These are phyloP conservation scores for Yamadazyma epiphylla DNA, from an alignment of 1,139 yeast species.

Conservation along the genomic window DNA sequence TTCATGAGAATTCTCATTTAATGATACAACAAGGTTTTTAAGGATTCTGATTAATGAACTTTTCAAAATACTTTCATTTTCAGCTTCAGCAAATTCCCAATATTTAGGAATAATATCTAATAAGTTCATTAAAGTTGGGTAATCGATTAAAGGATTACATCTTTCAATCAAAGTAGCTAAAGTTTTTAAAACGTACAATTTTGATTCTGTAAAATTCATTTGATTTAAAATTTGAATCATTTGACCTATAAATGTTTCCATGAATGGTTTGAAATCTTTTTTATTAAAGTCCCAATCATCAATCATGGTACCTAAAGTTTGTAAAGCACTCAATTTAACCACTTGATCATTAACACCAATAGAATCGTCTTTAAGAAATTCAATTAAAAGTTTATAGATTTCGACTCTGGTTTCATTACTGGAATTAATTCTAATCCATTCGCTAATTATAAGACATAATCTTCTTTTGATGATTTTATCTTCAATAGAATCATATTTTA, in stretches of 20 bases:
- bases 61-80: slow-evolving; percentile 64
- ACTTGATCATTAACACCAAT: slow-evolving; percentile 59
- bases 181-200: slow-evolving; percentile 64
- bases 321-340: slow-evolving; percentile 72
- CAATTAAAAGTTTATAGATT: slow-evolving; percentile 54
- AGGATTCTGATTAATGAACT: slow-evolving; percentile 69
- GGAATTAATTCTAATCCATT: slow-evolving; percentile 75
- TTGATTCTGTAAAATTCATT: slow-evolving; percentile 66
- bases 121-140: slow-evolving; percentile 48
- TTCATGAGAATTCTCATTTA: slow-evolving; percentile 54
- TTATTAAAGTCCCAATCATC: slow-evolving; percentile 88
- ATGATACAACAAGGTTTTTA: slow-evolving; percentile 59
- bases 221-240: slow-evolving; percentile 44
- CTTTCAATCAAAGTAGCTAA: slow-evolving; percentile 63
- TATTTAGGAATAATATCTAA: slow-evolving; percentile 62
- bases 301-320: slow-evolving; percentile 61
- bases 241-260: slow-evolving; percentile 50
- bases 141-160: slow-evolving; percentile 57
- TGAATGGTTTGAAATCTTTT: slow-evolving; percentile 60
- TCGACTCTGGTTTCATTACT: slow-evolving; percentile 53
- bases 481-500: slow-evolving; percentile 41
- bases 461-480: slow-evolving; percentile 71
- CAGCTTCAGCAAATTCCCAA: slow-evolving; percentile 61
- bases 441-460: slow-evolving; percentile 68
- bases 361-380: slow-evolving; percentile 39